A percentile compares a stretch with the other conserved stretches of the same genome.
These are phyloP conservation scores for Papilionanthe hybrid DNA, from an alignment of 116 monocot genomes.

Conservation along the genomic window DNA sequence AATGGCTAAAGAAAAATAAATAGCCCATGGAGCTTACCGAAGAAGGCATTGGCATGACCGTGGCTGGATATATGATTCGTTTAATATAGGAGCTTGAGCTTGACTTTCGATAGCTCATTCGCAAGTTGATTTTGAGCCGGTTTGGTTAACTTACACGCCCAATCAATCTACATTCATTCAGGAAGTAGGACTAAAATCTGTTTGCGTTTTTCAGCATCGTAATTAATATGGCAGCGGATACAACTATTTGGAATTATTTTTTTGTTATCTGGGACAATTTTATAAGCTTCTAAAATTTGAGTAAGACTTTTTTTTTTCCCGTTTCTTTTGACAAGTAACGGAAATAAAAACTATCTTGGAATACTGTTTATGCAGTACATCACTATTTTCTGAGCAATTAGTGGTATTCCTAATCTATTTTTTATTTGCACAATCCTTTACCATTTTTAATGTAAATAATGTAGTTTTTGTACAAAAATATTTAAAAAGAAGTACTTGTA, in stretches of 20 bases:
- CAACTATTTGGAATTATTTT: neutral
- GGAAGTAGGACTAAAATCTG: no score
- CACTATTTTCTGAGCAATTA: neutral
- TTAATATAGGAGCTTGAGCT: no score
- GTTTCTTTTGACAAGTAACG: neutral
- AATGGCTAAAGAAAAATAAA: no score
- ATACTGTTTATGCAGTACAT: neutral
- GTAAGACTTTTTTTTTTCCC: neutral
- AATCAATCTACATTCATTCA: no score
- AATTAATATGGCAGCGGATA: neutral
- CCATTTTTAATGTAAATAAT: neutral
- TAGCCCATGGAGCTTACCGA: no score
- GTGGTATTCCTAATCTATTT: neutral
- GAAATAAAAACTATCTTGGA: neutral
- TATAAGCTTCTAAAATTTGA: neutral
- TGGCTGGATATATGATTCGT: no score
- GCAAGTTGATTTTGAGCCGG: no score
- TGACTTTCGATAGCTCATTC: no score
- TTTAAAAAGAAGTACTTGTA: neutral
- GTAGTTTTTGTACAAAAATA: neutral
- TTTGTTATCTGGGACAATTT: neutral
- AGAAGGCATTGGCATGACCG: no score
- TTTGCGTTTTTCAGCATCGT: neutral
- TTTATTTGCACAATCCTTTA: neutral
- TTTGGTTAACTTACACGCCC: no score